phyloP scores from a whole-genome alignment of 2,329 filamentous ascomycete species.

The Hypoxylon sp. region DNA sequence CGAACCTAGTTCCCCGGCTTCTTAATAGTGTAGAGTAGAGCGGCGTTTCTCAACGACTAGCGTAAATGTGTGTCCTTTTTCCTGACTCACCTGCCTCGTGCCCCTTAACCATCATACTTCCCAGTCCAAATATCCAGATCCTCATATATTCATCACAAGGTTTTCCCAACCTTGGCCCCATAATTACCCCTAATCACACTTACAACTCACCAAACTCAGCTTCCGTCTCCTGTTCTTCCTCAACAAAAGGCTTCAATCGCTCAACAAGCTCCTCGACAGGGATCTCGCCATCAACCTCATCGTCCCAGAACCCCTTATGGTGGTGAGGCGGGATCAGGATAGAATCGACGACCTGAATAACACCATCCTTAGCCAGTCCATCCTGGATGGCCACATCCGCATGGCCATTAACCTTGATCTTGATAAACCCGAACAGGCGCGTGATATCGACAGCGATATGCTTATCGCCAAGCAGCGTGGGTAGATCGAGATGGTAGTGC shows the following conservation, averaged over 20 bases:
- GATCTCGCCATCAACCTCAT: slow-evolving; percentile 65
- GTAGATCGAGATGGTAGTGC: slow-evolving; percentile 78
- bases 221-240: slow-evolving; percentile 47
- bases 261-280: slow-evolving; percentile 73
- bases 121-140: not conserved
- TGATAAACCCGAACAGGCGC: slow-evolving; percentile 76
- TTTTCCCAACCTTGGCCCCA: not conserved
- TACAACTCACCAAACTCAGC: slow-evolving; percentile 43
- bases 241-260: slow-evolving; percentile 59
- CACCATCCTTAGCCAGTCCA: slow-evolving; percentile 81
- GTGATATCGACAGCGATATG: slow-evolving; percentile 80
- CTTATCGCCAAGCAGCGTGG: slow-evolving; percentile 78
- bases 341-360: slow-evolving; percentile 81
- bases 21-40: slow-evolving; percentile 9
- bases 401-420: slow-evolving; percentile 83
- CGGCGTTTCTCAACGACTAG: slow-evolving; percentile 4
- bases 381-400: slow-evolving; percentile 77
- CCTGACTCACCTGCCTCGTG: slow-evolving; percentile 2
- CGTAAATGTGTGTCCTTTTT: not conserved
- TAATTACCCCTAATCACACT: slow-evolving; percentile 3
- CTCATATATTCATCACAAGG: slow-evolving; percentile 8
- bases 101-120: not conserved
- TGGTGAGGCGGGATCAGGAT: slow-evolving; percentile 81
- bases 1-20: not conserved
- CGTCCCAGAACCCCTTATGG: slow-evolving; percentile 47